Evolutionary conservation across 805 yeast genomes (phyloP), one percentile per base, ranked within the genome.

Genomic region (Saccharomyces eubayanus): DNA sequence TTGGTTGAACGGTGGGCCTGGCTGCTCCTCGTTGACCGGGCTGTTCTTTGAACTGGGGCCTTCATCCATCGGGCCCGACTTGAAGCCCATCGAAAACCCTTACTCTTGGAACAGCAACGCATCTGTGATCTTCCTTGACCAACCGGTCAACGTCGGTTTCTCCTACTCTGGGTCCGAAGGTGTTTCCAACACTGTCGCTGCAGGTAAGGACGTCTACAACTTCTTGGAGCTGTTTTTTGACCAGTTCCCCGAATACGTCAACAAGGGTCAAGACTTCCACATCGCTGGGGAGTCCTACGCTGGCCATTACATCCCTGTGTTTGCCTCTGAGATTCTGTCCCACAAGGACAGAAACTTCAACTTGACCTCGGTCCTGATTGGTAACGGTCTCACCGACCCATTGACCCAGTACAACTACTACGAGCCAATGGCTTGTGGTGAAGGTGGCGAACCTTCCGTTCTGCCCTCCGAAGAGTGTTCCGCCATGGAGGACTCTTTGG

Each of bases 1-100:
- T 60, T 90, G 97, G 96, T 77, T 89, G 66, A 89, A 89, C 67
- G 97, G 97, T 62, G 97, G 97, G 16, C 96, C 97, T 47, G 97
- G 97, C 3, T 89, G 96, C 72, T 87, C 95, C 14, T 87, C 96
- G 10, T 72, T 88, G 72, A 87, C 95, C 12, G 96, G 96, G 0
- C 77, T 87, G 60, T 85, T 89, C 67, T 87, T 88, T 67, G 96
- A 89, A 68, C 77, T 89, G 62, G 96, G 96, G 29, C 92, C 96
- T 14, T 77, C 95, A 1, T 76, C 83, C 24, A 82, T 89, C 57
- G 79, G 76, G 55, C 69, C 79, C 46, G 80, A 85, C 28, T 67
- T 83, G 55, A 78, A 79, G 62, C 91, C 91, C 24, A 76, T 78
- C 46, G 72, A 73, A 71, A 89, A 89, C 74, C 90, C 90, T 24